Percentiles rank a stretch among this genome's conserved stretches.
Evolutionary conservation across 805 yeast genomes (phyloP).

Genomic region (Torulaspora indica): DNA sequence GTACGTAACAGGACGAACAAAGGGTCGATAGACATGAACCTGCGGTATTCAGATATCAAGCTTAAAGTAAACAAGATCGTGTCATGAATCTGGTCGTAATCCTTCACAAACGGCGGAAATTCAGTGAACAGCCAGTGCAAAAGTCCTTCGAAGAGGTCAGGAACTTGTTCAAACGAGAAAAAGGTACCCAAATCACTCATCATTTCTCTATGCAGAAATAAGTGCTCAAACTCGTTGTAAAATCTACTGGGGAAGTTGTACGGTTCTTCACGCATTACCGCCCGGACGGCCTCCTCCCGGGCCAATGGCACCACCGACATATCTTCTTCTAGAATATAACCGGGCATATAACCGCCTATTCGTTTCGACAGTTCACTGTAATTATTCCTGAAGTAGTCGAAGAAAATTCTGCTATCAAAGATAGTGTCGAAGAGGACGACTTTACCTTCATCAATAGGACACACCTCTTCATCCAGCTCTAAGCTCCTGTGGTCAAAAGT

Average conservation of each 20-base stretch:
- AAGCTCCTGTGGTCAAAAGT: constrained; percentile 2
- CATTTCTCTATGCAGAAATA: constrained; percentile 11
- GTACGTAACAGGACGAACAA: constrained; percentile 3
- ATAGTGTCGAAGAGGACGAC: constrained; percentile 10
- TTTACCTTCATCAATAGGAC: neutral
- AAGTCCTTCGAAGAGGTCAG: constrained; percentile 2
- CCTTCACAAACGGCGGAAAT: neutral
- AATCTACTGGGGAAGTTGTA: constrained; percentile 22
- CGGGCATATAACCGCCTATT: constrained; percentile 8
- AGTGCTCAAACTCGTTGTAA: constrained; percentile 16
- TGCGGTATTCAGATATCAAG: constrained; percentile 2
- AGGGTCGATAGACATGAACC: constrained; percentile 7
- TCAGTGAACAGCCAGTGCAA: constrained; percentile 11
- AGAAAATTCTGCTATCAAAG: constrained; percentile 7
- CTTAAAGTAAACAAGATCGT: constrained; percentile 13
- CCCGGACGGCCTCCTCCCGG: neutral
- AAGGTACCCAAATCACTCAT: constrained; percentile 7
- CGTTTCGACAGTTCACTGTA: neutral
- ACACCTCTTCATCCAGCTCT: neutral
- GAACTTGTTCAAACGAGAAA: constrained; percentile 10
- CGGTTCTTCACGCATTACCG: neutral
- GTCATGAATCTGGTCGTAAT: constrained; percentile 8
- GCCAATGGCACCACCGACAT: constrained; percentile 1
- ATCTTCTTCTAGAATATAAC: constrained; percentile 2
- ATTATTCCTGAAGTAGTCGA: constrained; percentile 5